phyloP scores from a whole-genome alignment of 768 basidiomycete genomes.

The Tricholoma terreum region DNA sequence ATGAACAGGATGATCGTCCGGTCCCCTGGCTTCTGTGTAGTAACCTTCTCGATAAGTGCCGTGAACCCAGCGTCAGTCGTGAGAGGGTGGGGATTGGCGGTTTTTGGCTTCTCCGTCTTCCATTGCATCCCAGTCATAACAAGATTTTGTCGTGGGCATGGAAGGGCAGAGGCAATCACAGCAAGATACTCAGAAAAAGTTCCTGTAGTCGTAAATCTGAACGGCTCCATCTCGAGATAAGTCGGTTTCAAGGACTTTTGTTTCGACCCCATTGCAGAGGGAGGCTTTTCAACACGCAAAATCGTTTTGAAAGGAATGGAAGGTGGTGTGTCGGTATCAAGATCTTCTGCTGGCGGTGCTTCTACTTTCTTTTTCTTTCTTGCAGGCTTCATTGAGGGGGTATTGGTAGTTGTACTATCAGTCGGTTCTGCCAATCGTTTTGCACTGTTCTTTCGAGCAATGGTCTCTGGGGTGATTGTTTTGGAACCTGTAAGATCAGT shows the following conservation, averaged over 20 bases:
- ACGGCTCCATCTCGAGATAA: background rate
- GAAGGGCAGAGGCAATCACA: no score
- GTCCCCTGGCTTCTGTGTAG: no score
- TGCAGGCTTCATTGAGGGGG: background rate
- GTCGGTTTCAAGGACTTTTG: no score
- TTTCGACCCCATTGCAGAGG: background rate
- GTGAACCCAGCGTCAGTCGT: no score
- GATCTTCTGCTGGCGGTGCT: background rate
- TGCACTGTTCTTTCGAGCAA: background rate
- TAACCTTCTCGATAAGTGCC: no score
- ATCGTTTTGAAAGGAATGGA: background rate
- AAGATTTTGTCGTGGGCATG: background rate
- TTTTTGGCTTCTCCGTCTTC: no score
- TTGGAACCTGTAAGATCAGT: no score
- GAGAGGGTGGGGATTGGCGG: no score
- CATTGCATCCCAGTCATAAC: constrained; percentile 1
- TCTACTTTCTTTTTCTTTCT: background rate
- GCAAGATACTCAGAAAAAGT: background rate
- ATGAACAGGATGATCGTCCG: no score
- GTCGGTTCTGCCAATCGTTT: background rate
- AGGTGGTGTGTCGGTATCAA: background rate
- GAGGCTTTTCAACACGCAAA: background rate
- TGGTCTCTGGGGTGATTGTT: no score
- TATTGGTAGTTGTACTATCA: background rate
- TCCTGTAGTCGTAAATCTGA: background rate